Conservation (phyloP, 148 eudicot species). For the Chenopodium quinoa region DNA sequence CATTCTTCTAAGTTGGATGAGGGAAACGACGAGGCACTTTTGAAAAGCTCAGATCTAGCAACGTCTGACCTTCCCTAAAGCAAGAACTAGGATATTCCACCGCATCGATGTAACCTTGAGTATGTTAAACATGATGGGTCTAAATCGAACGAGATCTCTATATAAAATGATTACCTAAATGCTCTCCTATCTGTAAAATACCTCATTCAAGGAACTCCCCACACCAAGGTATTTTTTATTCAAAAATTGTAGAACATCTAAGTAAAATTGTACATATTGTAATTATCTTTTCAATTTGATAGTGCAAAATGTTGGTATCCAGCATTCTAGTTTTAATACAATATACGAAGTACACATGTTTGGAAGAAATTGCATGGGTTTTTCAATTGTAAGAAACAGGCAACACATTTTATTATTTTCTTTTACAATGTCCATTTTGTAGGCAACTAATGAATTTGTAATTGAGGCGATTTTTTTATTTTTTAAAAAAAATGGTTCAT, state of each 20-base stretch:
- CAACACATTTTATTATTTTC: too few species aligned
- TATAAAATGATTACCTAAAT: too few species aligned
- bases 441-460: not conserved
- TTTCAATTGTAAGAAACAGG: too few species aligned
- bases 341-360: not conserved
- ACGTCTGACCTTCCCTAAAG: constrained; percentile 35
- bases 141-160: too few species aligned
- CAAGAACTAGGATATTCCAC: not conserved
- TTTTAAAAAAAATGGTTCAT: too few species aligned
- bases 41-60: constrained; percentile 33
- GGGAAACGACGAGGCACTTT: constrained; percentile 43
- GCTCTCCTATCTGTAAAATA: too few species aligned
- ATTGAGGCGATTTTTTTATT: too few species aligned
- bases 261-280: not conserved
- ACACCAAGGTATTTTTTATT: too few species aligned
- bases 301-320: not conserved
- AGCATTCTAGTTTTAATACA: not conserved
- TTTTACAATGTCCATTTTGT: not conserved
- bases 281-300: not conserved
- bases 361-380: not conserved
- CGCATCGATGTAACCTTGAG: not conserved
- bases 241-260: not conserved
- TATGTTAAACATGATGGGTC: not conserved
- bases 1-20: constrained; percentile 27
- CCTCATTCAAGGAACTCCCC: not conserved